Percentiles rank a stretch among this genome's conserved stretches.
phyloP scores from a whole-genome alignment of 768 basidiomycete genomes.

The Pleurotus tuber-regium region DNA sequence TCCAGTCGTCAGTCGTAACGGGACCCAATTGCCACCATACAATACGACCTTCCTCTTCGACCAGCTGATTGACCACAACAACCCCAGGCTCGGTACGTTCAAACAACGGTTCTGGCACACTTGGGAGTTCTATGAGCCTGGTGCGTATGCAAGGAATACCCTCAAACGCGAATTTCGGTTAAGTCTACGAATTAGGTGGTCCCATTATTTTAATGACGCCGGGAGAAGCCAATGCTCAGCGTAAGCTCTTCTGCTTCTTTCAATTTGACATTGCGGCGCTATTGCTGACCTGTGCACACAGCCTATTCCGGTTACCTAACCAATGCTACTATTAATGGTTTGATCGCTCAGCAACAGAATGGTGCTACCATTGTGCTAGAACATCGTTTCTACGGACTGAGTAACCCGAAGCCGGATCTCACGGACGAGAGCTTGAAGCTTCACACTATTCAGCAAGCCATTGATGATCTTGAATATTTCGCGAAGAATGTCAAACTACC shows the following conservation, averaged over 20 bases:
- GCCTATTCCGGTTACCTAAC: constrained; percentile 57
- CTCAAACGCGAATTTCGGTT: too few relatives aligned
- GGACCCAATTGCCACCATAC: constrained; percentile 42
- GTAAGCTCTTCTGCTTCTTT: constrained; percentile 22
- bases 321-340: constrained; percentile 60
- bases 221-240: constrained; percentile 58
- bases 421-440: constrained; percentile 52
- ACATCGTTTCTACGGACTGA: constrained; percentile 75
- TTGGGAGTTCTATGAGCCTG: constrained; percentile 61
- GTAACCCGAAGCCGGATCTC: constrained; percentile 65
- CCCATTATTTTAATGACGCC: constrained; percentile 67
- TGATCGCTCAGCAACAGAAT: constrained; percentile 62
- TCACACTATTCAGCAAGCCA: constrained; percentile 72
- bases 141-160: constrained; percentile 25
- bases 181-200: too few relatives aligned
- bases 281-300: too few relatives aligned
- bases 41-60: constrained; percentile 54
- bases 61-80: constrained; percentile 52
- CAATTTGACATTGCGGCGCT: constrained; percentile 9
- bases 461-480: constrained; percentile 72
- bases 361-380: constrained; percentile 65
- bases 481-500: constrained; percentile 63
- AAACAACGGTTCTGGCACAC: constrained; percentile 73
- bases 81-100: constrained; percentile 69
- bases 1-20: constrained; percentile 42